Percentiles rank a stretch among this genome's conserved stretches.
phyloP scores from a whole-genome alignment of 2,329 filamentous ascomycete genomes.

The Apiospora rasikravindrae region DNA sequence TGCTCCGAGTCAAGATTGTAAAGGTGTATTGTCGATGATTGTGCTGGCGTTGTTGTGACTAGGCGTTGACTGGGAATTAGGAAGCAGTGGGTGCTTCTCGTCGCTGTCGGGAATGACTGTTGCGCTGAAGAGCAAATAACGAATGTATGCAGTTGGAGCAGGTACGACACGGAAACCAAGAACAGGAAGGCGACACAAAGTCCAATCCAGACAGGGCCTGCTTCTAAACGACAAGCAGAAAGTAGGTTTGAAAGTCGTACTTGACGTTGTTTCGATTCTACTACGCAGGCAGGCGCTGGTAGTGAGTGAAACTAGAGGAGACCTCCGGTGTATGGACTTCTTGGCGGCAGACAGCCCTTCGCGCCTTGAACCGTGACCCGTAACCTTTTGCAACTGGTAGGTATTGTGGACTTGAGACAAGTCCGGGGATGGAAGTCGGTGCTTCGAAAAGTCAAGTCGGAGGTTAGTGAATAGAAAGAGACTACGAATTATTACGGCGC shows the following conservation, averaged over 20 bases:
- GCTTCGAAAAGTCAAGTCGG: neutral
- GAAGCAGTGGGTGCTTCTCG: slow-evolving; percentile 21
- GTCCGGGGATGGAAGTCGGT: neutral
- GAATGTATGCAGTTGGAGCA: slow-evolving; percentile 40
- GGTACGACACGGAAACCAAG: slow-evolving; percentile 27
- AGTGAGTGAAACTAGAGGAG: slow-evolving; percentile 17
- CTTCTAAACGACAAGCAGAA: neutral
- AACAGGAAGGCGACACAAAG: slow-evolving; percentile 25
- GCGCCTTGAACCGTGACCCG: neutral
- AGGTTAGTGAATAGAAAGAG: neutral
- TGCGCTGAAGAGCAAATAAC: slow-evolving; percentile 32
- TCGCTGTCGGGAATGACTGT: slow-evolving; percentile 13
- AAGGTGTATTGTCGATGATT: slow-evolving; percentile 12
- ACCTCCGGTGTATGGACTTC: slow-evolving; percentile 8
- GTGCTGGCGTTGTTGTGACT: slow-evolving; percentile 8
- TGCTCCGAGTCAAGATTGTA: neutral
- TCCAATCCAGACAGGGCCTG: slow-evolving; percentile 14
- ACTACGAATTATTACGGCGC: slow-evolving; percentile 18
- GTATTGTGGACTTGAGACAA: neutral
- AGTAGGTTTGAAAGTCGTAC: slow-evolving; percentile 1
- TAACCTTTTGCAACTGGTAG: neutral
- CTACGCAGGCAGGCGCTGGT: neutral
- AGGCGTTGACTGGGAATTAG: slow-evolving; percentile 26
- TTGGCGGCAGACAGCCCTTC: neutral
- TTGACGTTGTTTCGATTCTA: slow-evolving; percentile 9